These are phyloP conservation scores for Aegilops bicornis DNA, from an alignment of 176 grass and related monocot genomes.

Conservation along the genomic window DNA sequence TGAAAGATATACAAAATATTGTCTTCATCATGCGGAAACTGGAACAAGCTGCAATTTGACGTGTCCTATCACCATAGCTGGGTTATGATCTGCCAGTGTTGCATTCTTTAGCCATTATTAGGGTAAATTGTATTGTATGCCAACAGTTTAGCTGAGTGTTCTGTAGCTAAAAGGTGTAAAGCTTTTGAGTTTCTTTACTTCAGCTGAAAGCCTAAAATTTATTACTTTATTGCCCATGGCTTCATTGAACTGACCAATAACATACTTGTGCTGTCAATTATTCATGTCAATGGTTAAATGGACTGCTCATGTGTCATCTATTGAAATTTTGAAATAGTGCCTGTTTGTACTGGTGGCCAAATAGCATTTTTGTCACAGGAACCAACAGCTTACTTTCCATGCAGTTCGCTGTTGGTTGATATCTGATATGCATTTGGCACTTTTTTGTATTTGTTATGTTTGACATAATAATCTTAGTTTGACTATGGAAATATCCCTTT, in stretches of 20 bases:
- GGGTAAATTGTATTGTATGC: background rate
- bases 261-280: background rate
- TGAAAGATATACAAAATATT: background rate
- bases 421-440: background rate
- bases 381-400: background rate
- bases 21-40: background rate
- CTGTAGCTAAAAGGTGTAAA: background rate
- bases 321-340: conserved; percentile 19
- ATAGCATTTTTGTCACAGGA: background rate
- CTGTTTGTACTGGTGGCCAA: background rate
- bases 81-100: background rate
- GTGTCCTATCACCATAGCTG: background rate
- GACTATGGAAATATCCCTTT: conserved; percentile 5
- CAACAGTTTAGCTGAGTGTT: background rate
- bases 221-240: background rate
- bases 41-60: background rate
- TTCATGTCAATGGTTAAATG: background rate
- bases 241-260: background rate
- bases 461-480: conserved; percentile 13
- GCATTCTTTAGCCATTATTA: background rate
- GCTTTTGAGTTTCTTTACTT: background rate
- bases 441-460: conserved; percentile 1
- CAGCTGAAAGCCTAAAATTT: background rate
- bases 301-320: background rate
- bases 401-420: background rate